Evolutionary conservation across 306 rosid species (phyloP), one percentile per base, ranked within the genome.

Genomic region (Casuarina equisetifolia): DNA sequence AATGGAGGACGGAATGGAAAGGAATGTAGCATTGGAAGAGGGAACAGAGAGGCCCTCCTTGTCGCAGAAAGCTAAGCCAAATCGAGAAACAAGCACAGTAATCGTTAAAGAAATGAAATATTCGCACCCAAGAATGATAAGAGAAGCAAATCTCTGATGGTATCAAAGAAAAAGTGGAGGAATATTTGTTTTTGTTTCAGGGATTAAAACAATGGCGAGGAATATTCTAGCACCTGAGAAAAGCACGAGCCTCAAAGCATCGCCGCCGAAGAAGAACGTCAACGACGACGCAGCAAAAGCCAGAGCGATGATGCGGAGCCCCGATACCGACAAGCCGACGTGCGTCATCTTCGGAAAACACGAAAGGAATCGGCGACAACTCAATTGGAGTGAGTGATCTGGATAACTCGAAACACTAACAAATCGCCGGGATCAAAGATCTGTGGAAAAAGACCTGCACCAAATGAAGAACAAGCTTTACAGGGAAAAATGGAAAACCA

Each of bases 211-310:
- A 53, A 20, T 53, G 58, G 25, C 12, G 64, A 3, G 39, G 64
- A 58, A 20, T 58, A 3, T 11, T 8, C 8, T 15, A 58, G 66
- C 38, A 88, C 91, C 92, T 46, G 78, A 7, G 11, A 76, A 70
- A 83, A 76, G 10, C 48, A 75, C 81, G 17, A 83, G 49, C 70
- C 19, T 6, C 51, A 80, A 32, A 43, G 59, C 6, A 8, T 80
- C 57, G 17, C 71, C 79, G 46, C 78, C 11, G 78, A 82, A 42
- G 58, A 82, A 19, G 51, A 48, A 48, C 51, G 51, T 48, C 43
- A 80, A 46, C 49, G 82, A 53, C 6, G 58, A 72, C 20, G 43
- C 71, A 11, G 49, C 36, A 0, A 76, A 9, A 25, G 69, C 59
- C 69, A 48, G 58, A 9, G 76, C 35, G 13, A 39, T 69, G 8